Base-by-base conservation (phyloP, 164 flowering plant genomes). In the Houttuynia cordata region DNA sequence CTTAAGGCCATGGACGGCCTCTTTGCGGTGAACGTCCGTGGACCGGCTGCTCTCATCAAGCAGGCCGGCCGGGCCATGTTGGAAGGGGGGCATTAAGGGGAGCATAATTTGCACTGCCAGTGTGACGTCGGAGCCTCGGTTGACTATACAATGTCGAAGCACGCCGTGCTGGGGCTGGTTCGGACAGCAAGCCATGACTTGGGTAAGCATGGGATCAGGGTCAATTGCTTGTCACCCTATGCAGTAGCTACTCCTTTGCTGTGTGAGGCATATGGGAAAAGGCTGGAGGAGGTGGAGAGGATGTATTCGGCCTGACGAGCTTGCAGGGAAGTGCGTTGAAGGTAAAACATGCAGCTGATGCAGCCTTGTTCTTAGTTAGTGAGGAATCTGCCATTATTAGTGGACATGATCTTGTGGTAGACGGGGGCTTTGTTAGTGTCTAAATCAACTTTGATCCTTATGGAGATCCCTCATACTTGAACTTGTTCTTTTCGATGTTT, bases 141-240 rank as follows among this genome's bases (percentile, higher is more conserved):
- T 17, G 58, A 56, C 1, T 75, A 75, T 56, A 58, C 70, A 1
- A 45, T 56, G 20, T 72, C 78, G 24, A 56, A 75, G 57, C 76
- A 73, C 20, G 79, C 76, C 0, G 14, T 75, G 8, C 25, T 72
- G 39, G 58, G 58, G 0, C 3, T 56, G 34, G 39, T 56, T 0
- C 30, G 39, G 24, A 0, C 84, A 1, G 83, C 82, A 22, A 66
- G 81, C 37, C 1, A 1, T 49, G 72, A 73, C 63, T 70, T 82
- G 0, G 86, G 86, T 20, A 62, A 10, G 70, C 56, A 70, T 20
- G 83, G 82, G 53, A 75, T 79, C 0, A 50, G 85, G 41, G 84
- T 81, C 59, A 83, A 83, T 65, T 60, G 76, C 52, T 75, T 81
- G 14, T 79, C 86, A 22, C 88, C 88, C 14, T 24, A 7, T 0